phyloP scores from a whole-genome alignment of 164 flowering plant species.

The Vitis labrusca region DNA sequence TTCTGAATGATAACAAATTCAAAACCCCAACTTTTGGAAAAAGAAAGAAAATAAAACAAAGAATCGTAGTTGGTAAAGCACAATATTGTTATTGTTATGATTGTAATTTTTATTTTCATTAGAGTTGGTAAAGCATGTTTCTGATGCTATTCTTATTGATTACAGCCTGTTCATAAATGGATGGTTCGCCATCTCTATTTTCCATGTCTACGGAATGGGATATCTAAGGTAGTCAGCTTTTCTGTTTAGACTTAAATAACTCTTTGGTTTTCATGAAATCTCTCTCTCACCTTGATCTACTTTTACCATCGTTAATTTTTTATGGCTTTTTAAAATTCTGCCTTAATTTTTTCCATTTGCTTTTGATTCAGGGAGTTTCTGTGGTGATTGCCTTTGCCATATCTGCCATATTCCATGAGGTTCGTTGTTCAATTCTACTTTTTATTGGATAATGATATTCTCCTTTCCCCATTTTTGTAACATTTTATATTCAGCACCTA shows the following conservation, averaged over 20 bases:
- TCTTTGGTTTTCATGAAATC: too few relatives aligned
- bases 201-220: constrained; percentile 78
- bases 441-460: background rate
- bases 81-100: too few relatives aligned
- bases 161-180: constrained; percentile 99
- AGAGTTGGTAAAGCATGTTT: background rate
- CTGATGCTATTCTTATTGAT: constrained; percentile 10
- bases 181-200: constrained; percentile 93
- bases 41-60: too few relatives aligned
- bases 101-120: too few relatives aligned
- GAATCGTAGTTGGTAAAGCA: too few relatives aligned
- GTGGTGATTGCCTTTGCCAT: constrained; percentile 74
- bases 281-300: background rate
- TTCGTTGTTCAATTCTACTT: constrained; percentile 21
- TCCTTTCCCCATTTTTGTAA: background rate
- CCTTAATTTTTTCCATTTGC: background rate
- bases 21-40: too few relatives aligned
- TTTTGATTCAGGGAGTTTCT: constrained; percentile 59
- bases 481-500: background rate
- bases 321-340: background rate
- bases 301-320: background rate
- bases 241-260: background rate
- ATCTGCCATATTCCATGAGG: constrained; percentile 98
- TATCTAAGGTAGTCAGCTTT: constrained; percentile 66
- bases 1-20: too few relatives aligned